Conservation (phyloP, 306 rosid species). For the Parietaria judaica region DNA sequence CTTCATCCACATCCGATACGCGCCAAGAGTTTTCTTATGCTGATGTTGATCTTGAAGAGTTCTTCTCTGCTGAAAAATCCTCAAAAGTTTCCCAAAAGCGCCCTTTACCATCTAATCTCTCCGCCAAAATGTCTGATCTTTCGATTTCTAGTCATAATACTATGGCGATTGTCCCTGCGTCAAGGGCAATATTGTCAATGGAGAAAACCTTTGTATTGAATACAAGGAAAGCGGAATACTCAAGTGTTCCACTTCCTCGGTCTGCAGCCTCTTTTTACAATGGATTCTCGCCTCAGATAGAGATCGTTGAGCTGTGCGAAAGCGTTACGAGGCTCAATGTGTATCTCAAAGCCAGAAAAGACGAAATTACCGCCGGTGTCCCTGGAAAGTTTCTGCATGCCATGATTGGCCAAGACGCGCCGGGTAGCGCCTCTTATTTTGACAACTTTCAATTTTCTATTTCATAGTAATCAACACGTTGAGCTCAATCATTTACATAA, state of each 20-base stretch:
- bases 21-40: neutral
- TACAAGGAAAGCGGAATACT: constrained; percentile 35
- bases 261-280: constrained; percentile 65
- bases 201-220: constrained; percentile 41
- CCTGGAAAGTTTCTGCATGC: constrained; percentile 70
- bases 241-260: constrained; percentile 46
- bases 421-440: constrained; percentile 29
- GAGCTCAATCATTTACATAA: too few species aligned
- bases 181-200: constrained; percentile 8
- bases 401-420: constrained; percentile 48
- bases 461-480: too few species aligned
- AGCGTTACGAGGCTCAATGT: constrained; percentile 45
- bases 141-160: constrained; percentile 6
- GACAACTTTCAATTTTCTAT: too few species aligned
- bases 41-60: constrained; percentile 22
- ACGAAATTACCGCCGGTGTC: constrained; percentile 64
- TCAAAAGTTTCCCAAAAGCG: constrained; percentile 21
- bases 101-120: constrained; percentile 20
- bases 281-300: constrained; percentile 54
- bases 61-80: constrained; percentile 35
- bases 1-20: constrained; percentile 23
- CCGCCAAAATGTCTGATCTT: constrained; percentile 15
- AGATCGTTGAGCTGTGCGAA: constrained; percentile 64
- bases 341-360: constrained; percentile 54
- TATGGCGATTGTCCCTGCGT: constrained; percentile 4